Conservation (phyloP, 352 stramenopile genomes). For the Plasmopara viticola region DNA sequence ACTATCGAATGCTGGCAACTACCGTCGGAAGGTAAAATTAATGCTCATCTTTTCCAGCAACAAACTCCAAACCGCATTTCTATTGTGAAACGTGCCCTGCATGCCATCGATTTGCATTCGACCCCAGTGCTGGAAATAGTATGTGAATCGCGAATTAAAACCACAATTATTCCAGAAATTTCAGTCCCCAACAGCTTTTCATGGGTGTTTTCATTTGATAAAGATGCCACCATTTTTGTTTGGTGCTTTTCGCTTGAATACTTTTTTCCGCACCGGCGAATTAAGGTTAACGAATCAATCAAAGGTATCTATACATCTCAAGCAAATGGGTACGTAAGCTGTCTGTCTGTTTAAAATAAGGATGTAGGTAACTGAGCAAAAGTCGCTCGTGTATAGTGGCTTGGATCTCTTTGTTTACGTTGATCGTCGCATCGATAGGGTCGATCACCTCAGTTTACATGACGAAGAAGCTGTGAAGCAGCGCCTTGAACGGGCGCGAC, state of each 20-base stretch:
- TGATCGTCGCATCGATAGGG: slow-evolving; percentile 24
- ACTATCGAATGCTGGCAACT: slow-evolving; percentile 51
- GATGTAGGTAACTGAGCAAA: slow-evolving; percentile 2
- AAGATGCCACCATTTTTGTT: slow-evolving; percentile 36
- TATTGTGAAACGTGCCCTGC: slow-evolving; percentile 37
- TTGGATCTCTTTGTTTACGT: slow-evolving; percentile 28
- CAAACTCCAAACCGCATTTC: slow-evolving; percentile 20
- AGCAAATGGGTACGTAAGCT: slow-evolving; percentile 12
- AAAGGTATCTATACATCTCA: slow-evolving; percentile 28
- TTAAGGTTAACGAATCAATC: slow-evolving; percentile 33
- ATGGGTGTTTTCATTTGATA: slow-evolving; percentile 49
- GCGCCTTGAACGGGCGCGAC: slow-evolving; percentile 20
- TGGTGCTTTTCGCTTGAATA: slow-evolving; percentile 51
- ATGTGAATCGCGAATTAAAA: slow-evolving; percentile 21
- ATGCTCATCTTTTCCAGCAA: slow-evolving; percentile 13
- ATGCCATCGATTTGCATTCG: slow-evolving; percentile 48
- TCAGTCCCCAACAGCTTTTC: slow-evolving; percentile 31
- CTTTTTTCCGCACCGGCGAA: slow-evolving; percentile 46
- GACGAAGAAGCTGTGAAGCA: slow-evolving; percentile 25
- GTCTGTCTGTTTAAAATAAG: background rate
- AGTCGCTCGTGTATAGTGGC: slow-evolving; percentile 10
- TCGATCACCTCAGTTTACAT: slow-evolving; percentile 22
- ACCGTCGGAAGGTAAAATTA: slow-evolving; percentile 10
- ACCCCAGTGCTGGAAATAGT: slow-evolving; percentile 32
- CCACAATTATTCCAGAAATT: slow-evolving; percentile 7